Base-by-base conservation (phyloP, 805 yeast species). In the Cyberlindnera suaveolens region DNA sequence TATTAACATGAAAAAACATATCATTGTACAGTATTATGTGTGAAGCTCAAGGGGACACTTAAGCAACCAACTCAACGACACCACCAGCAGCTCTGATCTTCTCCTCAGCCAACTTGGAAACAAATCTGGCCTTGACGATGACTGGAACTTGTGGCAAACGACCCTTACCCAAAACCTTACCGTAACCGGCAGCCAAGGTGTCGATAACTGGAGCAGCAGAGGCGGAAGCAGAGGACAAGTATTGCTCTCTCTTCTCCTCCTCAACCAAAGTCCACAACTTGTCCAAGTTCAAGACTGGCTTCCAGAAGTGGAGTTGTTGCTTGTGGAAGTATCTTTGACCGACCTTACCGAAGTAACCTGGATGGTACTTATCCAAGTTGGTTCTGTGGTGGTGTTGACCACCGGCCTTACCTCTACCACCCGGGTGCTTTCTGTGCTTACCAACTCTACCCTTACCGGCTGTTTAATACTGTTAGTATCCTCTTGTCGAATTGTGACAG, bases 341-440 rank as follows among this genome's bases (percentile, higher is more conserved):
- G 72, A 93, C 98, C 81, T 93, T 95, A 86, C 99, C 99, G 79
- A 93, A 93, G 91, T 93, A 93, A 89, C 99, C 99, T 68, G 99
- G 99, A 77, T 93, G 99, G 96, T 86, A 93, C 78, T 91, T 93
- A 76, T 93, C 99, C 80, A 93, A 76, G 82, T 93, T 93, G 74
- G 93, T 90, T 83, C 99, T 88, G 96, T 93, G 99, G 78, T 93
- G 99, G 77, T 91, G 98, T 78, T 80, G 91, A 88, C 99, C 99
- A 91, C 99, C 99, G 72, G 99, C 99, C 90, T 78, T 91, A 93
- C 99, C 99, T 79, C 98, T 90, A 80, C 99, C 99, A 93, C 99
- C 99, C 61, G 99, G 97, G 68, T 86, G 93, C 96, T 93, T 93
- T 89, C 99, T 90, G 95, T 93, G 99, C 85, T 93, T 93, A 78